Base-by-base conservation (phyloP, 2,329 filamentous ascomycete genomes). In the Penicillium decumbens region DNA sequence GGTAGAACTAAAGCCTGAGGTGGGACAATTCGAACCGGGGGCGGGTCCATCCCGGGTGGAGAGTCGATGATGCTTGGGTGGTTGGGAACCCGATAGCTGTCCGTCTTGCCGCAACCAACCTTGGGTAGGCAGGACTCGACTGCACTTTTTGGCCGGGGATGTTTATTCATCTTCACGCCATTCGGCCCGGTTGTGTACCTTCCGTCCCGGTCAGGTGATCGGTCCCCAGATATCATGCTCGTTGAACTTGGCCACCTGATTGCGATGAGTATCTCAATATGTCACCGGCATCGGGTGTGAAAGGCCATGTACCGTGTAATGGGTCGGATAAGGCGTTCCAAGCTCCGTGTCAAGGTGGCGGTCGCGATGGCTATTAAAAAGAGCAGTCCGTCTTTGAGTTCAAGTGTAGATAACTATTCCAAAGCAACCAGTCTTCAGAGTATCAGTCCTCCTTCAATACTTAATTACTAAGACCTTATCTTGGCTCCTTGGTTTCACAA, bases 171-270 rank as follows among this genome's bases (percentile, higher is more conserved):
- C 43, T 54, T 54, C 41, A 57, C 54, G 52, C 53, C 52, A 56
- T 53, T 41, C 59, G 56, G 53, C 48, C 48, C 43, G 52, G 50
- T 51, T 44, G 41, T 15, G n/a, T n/a, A 33, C 24, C 53, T 23
- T 23, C 20, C 20, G 20, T 40, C 24, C 59, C 57, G 57, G 53
- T 61, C 57, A 61, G 47, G 41, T 61, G 57, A 61, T 50, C 59
- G 57, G 59, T 55, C 10, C 46, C 32, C 23, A 54, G 23, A 37
- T 59, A 60, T 57, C 56, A 42, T 48, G 33, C 48, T 53, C 54
- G 48, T 46, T 46, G 37, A 44, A 53, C 43, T 30, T 59, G 50
- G 48, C 51, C 50, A 59, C 53, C 46, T 54, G 47, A 53, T 52
- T 27, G n/a, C 46, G 42, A 43, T 50, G 29, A 43, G 29, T 41